Evolutionary conservation across 164 flowering plant species (phyloP).

Genomic region (Cinnamomum micranthum): DNA sequence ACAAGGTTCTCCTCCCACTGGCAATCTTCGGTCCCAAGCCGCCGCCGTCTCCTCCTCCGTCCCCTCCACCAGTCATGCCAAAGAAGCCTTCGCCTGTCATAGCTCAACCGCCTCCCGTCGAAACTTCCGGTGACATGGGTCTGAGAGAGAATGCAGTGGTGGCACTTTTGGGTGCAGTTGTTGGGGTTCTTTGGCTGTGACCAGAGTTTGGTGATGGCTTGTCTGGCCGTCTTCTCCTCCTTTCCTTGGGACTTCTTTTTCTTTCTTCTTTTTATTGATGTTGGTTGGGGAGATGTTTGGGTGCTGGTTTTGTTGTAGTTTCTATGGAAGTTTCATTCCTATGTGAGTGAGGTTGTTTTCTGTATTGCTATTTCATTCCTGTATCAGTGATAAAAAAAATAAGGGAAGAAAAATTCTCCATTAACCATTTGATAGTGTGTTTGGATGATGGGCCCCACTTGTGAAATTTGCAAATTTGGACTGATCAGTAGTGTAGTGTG

Average conservation of each 20-base stretch:
- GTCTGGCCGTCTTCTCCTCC: neutral
- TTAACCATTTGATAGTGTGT: too few relatives aligned
- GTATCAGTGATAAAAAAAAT: neutral
- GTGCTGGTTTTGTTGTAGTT: neutral
- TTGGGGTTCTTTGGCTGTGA: neutral
- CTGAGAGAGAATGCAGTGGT: neutral
- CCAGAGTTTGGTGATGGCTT: neutral
- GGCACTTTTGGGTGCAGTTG: neutral
- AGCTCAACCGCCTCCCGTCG: neutral
- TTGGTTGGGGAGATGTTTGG: neutral
- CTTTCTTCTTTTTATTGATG: neutral
- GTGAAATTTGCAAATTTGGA: too few relatives aligned
- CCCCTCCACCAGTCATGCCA: constrained; percentile 42
- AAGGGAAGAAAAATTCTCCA: neutral
- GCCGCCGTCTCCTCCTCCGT: constrained; percentile 44
- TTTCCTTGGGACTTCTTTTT: neutral
- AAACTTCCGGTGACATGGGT: neutral
- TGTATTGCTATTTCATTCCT: neutral
- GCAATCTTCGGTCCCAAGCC: constrained; percentile 44
- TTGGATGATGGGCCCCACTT: too few relatives aligned
- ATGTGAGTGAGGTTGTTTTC: neutral
- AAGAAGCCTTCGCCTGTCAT: constrained; percentile 21
- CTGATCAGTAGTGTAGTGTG: too few relatives aligned
- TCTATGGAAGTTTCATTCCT: neutral
- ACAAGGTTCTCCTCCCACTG: constrained; percentile 69